phyloP scores from a whole-genome alignment of 768 basidiomycete species.

The Daedaleopsis nitida region DNA sequence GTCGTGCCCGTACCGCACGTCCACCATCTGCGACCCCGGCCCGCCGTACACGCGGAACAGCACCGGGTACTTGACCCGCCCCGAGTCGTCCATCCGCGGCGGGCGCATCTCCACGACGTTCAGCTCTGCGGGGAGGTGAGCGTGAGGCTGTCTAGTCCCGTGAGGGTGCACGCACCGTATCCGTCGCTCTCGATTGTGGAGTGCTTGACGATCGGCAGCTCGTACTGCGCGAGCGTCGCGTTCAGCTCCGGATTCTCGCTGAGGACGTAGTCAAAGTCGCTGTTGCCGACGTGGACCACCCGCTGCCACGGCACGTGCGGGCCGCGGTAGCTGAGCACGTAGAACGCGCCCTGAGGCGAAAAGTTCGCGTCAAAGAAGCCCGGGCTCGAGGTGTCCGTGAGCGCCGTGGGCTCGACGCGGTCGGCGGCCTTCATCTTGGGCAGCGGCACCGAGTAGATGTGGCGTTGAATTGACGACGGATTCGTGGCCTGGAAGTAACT shows the following conservation, averaged over 20 bases:
- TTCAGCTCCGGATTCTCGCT: conserved; percentile 71
- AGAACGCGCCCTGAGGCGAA: conserved; percentile 86
- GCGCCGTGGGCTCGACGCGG: conserved; percentile 28
- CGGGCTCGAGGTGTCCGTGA: conserved; percentile 54
- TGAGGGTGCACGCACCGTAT: conserved; percentile 49
- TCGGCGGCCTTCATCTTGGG: conserved; percentile 45
- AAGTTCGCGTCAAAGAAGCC: conserved; percentile 71
- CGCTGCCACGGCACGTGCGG: conserved; percentile 89
- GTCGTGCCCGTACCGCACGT: conserved; percentile 65
- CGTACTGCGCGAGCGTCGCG: conserved; percentile 65
- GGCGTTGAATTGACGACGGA: conserved; percentile 79
- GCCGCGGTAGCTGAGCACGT: conserved; percentile 77
- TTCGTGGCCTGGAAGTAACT: conserved; percentile 91
- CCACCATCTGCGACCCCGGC: conserved; percentile 80
- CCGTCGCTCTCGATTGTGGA: conserved; percentile 81
- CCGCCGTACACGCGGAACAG: conserved; percentile 95
- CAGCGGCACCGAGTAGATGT: conserved; percentile 80
- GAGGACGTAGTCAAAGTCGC: conserved; percentile 63
- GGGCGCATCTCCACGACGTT: conserved; percentile 92
- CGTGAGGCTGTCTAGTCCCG: no score
- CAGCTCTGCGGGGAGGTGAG: conserved; percentile 52
- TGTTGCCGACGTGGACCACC: conserved; percentile 57
- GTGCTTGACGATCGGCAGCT: conserved; percentile 67
- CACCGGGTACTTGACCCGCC: conserved; percentile 95
- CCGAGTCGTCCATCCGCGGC: conserved; percentile 90